Evolutionary conservation across 495 filamentous ascomycete species (phyloP).

Genomic region (Penicillium malachiteum): DNA sequence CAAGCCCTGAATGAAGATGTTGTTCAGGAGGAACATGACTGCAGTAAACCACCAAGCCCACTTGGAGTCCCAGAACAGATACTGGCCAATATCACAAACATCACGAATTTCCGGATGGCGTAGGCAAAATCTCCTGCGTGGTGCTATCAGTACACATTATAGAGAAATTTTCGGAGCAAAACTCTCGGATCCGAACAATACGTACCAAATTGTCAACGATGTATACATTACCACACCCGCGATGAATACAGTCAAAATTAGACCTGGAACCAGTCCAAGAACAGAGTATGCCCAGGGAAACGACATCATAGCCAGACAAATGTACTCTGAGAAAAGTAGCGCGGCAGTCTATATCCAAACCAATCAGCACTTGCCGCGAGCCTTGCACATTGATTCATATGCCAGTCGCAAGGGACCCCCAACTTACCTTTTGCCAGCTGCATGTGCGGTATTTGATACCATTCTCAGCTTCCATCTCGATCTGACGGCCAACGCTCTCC

Average conservation of each 20-base stretch:
- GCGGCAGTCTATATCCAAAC: slow-evolving; percentile 64
- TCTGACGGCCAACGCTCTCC: slow-evolving; percentile 64
- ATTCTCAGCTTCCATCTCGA: slow-evolving; percentile 72
- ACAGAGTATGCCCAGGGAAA: slow-evolving; percentile 89
- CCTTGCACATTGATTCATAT: background rate
- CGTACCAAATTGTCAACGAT: slow-evolving; percentile 74
- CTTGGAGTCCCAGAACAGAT: slow-evolving; percentile 76
- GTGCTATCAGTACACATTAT: background rate
- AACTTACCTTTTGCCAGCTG: slow-evolving; percentile 78
- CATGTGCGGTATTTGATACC: slow-evolving; percentile 87
- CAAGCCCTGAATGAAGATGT: slow-evolving; percentile 83
- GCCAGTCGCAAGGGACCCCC: background rate
- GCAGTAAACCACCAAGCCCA: slow-evolving; percentile 83
- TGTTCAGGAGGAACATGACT: slow-evolving; percentile 87
- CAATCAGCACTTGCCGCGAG: background rate
- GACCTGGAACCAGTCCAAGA: slow-evolving; percentile 79
- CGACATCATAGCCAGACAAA: slow-evolving; percentile 91
- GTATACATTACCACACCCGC: slow-evolving; percentile 79
- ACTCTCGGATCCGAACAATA: background rate
- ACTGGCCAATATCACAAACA: slow-evolving; percentile 88
- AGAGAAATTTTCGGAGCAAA: background rate
- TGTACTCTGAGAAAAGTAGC: slow-evolving; percentile 87
- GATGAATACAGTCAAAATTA: slow-evolving; percentile 77
- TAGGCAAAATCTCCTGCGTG: slow-evolving; percentile 73
- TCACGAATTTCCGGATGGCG: slow-evolving; percentile 84